Base-by-base conservation (phyloP, 106 monocot species). In the Dioscorea zingiberensis region DNA sequence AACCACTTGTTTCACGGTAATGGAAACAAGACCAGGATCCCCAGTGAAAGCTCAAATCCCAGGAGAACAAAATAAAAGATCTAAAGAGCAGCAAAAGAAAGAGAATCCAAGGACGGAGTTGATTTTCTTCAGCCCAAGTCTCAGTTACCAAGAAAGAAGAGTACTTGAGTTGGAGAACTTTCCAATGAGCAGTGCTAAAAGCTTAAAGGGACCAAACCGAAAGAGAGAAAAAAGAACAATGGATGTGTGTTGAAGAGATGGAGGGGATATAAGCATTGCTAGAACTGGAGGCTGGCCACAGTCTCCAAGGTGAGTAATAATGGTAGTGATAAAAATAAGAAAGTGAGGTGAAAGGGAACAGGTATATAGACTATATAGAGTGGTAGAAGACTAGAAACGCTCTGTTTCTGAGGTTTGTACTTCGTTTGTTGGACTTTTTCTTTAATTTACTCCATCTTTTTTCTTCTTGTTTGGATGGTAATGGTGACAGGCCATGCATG, bases 401-500 rank as follows among this genome's bases (percentile, higher is more conserved):
- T 38, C 38, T 38, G 38, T 38, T 38, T 0, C 38, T 38, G 38
- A 38, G 38, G 38, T 38, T 38, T 38, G 38, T 38, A 38, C 38
- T 38, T 38, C 10, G 38, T 6, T 38, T 1, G 38, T 38, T 38
- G 38, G 38, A 38, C 1, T 38, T 38, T 38, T 38, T 38, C 38
- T 6, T 2, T 38, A 8, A 38, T 38, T 38, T 38, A 38, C 38
- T 38, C 4, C 38, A 38, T 38, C 38, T 38, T 38, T 38, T 38
- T 38, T 38, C 4, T 38, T 6, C 9, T 38, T 38, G 38, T 38
- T 38, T 38, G 38, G 10, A 38, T 15, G 58, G 47, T 23, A 21
- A 19, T 11, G 25, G 21, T 59, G 60, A 19, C 10, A 17, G 28
- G 6, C 25, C 45, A 69, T 60, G 60, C 70, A 70, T 61, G 60